Conservation (phyloP, 495 filamentous ascomycete species). For the Hypoxylon rickii region DNA sequence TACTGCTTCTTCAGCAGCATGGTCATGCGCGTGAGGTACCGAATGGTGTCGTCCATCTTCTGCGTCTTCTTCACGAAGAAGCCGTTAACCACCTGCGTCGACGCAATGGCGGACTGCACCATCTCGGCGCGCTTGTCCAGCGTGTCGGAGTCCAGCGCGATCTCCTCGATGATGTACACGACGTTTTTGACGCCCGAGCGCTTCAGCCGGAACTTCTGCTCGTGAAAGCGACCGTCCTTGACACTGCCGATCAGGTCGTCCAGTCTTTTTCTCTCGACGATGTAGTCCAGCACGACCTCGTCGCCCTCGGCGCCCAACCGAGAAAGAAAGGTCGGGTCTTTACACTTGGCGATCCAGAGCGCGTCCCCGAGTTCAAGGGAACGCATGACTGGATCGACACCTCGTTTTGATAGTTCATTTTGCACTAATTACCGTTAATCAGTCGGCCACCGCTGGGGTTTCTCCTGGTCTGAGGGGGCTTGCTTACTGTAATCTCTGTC, state of each 20-base stretch:
- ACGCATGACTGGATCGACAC: slow-evolving; percentile 66
- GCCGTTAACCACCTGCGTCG: slow-evolving; percentile 79
- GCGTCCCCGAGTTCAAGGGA: slow-evolving; percentile 75
- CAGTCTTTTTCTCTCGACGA: slow-evolving; percentile 80
- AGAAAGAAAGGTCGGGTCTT: slow-evolving; percentile 59
- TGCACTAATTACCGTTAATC: slow-evolving; percentile 48
- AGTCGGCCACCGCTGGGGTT: not conserved
- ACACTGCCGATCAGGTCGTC: slow-evolving; percentile 81
- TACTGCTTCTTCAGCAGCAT: slow-evolving; percentile 68
- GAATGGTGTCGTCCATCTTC: slow-evolving; percentile 79
- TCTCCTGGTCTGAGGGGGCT: not conserved
- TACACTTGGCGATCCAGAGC: slow-evolving; percentile 79
- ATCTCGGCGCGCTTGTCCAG: slow-evolving; percentile 64
- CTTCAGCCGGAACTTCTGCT: slow-evolving; percentile 81
- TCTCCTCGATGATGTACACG: slow-evolving; percentile 81
- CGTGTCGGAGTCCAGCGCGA: slow-evolving; percentile 53
- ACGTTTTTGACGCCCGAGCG: slow-evolving; percentile 75
- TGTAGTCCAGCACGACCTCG: slow-evolving; percentile 79
- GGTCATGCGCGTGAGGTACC: slow-evolving; percentile 78
- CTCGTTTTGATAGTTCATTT: slow-evolving; percentile 69
- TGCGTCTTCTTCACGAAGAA: slow-evolving; percentile 81
- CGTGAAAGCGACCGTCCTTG: slow-evolving; percentile 82
- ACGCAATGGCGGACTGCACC: slow-evolving; percentile 74
- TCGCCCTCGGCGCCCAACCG: slow-evolving; percentile 67
- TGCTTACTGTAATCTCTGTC: slow-evolving; percentile 70